Conservation (phyloP, 177 flowering plant genomes). For the Telopea speciosissima region DNA sequence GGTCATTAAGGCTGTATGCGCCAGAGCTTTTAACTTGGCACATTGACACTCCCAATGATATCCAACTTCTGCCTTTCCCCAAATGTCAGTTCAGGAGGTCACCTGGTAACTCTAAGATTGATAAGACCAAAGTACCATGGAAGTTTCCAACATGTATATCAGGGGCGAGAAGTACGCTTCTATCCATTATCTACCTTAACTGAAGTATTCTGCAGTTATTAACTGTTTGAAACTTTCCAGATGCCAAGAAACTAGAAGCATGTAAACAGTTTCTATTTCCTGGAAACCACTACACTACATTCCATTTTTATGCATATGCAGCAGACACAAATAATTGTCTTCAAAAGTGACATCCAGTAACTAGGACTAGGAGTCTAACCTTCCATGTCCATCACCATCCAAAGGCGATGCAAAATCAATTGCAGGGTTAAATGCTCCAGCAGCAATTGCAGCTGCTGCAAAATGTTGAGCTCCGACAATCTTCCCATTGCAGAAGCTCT, state of each 20-base stretch:
- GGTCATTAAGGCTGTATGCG: not conserved
- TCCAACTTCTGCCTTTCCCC: not conserved
- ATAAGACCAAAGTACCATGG: not conserved
- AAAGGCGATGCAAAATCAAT: conserved; percentile 88
- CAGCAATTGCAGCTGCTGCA: conserved; percentile 89
- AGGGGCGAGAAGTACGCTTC: not conserved
- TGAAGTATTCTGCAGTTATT: not conserved
- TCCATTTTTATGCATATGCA: not conserved
- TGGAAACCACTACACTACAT: not conserved
- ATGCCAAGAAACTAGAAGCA: not conserved
- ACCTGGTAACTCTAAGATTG: not conserved
- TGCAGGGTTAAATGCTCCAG: conserved; percentile 78
- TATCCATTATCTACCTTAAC: not conserved
- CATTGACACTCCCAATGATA: not conserved
- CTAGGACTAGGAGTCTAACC: conserved; percentile 39
- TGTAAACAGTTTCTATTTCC: not conserved
- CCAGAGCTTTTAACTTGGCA: not conserved
- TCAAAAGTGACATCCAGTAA: not conserved
- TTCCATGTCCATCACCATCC: conserved; percentile 99
- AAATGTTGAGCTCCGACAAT: conserved; percentile 98
- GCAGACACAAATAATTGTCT: not conserved
- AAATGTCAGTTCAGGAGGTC: not conserved
- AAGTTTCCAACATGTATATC: not conserved
- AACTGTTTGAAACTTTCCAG: not conserved
- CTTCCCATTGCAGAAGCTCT: conserved; percentile 80